Base-by-base conservation (phyloP, 2,329 filamentous ascomycete species). In the Juglanconis juglandina region DNA sequence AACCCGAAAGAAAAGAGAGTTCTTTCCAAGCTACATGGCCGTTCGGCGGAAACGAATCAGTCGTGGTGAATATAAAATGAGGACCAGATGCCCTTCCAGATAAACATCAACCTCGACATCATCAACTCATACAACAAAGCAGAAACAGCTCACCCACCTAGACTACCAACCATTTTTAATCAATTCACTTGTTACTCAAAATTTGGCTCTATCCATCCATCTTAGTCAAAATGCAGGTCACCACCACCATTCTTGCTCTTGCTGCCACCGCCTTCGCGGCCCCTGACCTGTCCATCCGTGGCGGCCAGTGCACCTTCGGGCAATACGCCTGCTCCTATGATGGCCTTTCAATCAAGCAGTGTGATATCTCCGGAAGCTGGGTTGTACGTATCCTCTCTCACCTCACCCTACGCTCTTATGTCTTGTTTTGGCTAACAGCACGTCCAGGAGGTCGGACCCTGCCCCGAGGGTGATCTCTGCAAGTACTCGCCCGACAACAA, bases 211-310 rank as follows among this genome's bases (percentile, higher is more conserved):
- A n/a, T 7, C 7, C 14, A 4, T 33, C 17, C 51, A 54, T 17
- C 39, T 44, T 13, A 13, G 6, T 53, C 57, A 64, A 63, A 47
- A 64, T 64, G 63, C 54, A 63, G 57, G 56, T 64, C 58, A 10
- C 52, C 55, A 41, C 58, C 44, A 47, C 61, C 58, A 49, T 63
- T 49, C 50, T 63, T 52, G 63, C 63, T 34, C 50, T 64, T 34
- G 63, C 60, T 42, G 44, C 63, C 53, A 44, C 63, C 44, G 63
- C 58, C 57, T 44, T 55, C 37, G 61, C 63, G 24, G 61, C 60
- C 24, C 60, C 63, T n/a, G 35, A 33, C 47, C 33, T 49, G 33
- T 39, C 44, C 24, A 24, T 34, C 50, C 30, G 49, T 24, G 54
- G 41, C n/a, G 14, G 37, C 13, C 14, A 46, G 11, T 64, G 63